Evolutionary conservation across 306 rosid genomes (phyloP).

Genomic region (Ceratonia siliqua): DNA sequence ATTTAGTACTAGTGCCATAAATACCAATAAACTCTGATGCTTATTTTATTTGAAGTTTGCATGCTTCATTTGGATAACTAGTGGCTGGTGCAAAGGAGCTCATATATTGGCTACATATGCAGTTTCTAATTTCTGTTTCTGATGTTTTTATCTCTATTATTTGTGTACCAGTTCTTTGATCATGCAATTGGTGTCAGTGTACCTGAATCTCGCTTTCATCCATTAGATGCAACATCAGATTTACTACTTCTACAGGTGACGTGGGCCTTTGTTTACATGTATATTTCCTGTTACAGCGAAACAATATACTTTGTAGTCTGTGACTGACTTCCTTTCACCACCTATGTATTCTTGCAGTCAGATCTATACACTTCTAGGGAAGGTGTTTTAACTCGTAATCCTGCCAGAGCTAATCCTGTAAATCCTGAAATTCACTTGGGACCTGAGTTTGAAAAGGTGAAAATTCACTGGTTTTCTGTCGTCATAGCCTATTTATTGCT

Average conservation of each 20-base stretch:
- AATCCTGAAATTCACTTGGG: slow-evolving; percentile 71
- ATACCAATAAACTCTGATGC: not conserved
- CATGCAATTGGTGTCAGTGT: slow-evolving; percentile 54
- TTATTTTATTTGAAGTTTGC: not conserved
- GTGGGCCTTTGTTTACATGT: slow-evolving; percentile 15
- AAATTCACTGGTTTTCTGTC: slow-evolving; percentile 4
- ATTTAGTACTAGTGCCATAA: not conserved
- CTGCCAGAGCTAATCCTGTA: slow-evolving; percentile 59
- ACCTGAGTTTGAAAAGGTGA: slow-evolving; percentile 76
- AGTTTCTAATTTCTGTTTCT: slow-evolving; percentile 20
- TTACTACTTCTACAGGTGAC: slow-evolving; percentile 64
- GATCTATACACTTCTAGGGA: slow-evolving; percentile 53
- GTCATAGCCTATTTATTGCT: not conserved
- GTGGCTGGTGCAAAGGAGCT: slow-evolving; percentile 5
- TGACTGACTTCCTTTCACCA: slow-evolving; percentile 12
- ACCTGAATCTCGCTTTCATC: slow-evolving; percentile 59
- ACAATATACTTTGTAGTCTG: not conserved
- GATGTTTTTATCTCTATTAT: slow-evolving; percentile 16
- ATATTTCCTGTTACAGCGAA: not conserved
- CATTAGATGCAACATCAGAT: slow-evolving; percentile 64
- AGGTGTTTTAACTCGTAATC: slow-evolving; percentile 62
- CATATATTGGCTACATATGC: not conserved
- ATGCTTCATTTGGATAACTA: slow-evolving; percentile 3
- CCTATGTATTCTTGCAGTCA: slow-evolving; percentile 57
- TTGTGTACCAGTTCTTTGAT: slow-evolving; percentile 55